Base-by-base conservation (phyloP, 768 basidiomycete genomes). In the Glaciozyma antarctica region DNA sequence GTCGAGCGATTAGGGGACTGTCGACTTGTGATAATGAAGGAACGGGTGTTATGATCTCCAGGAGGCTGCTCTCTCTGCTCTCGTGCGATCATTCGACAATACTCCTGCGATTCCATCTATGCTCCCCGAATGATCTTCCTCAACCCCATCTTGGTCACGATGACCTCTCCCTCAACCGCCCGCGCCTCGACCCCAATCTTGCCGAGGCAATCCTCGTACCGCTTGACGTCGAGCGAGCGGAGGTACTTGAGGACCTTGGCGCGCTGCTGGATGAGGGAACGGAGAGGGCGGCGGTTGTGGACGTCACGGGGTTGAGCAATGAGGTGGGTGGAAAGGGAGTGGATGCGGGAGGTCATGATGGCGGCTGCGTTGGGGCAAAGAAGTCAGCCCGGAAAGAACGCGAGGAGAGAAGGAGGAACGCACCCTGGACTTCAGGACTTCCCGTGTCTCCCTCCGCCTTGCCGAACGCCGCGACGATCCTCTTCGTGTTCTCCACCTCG, bases 351-450 rank as follows among this genome's bases (percentile, higher is more conserved):
- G 1, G 94, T 98, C 63, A 92, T 75, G 32, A 97, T 78, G 1
- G 94, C 94, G 64, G 86, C 94, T 97, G 71, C 4, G 5, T 34
- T 30, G 17, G n/a, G 16, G 26, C 26, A n/a, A 28, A 26, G 58
- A 16, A 22, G n/a, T 52, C 26, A 52, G 51, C 26, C 22, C 16
- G 24, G 44, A 44, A 22, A 13, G 5, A 24, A 7, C 9, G 38
- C 6, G 22, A 26, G 60, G 61, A 54, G 45, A n/a, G 51, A 45
- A 51, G 32, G 22, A 58, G 43, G 10, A 38, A 74, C 83, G 65
- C 74, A 90, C 93, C 90, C 82, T 95, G 93, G 0, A 95, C 92
- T 73, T 91, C 90, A 2, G 88, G 81, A 49, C 87, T 80, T 49
- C 92, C 93, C 0, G 91, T 80, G 75, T 93, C 88, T 81, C 83